These are phyloP conservation scores for Candida vaughaniae DNA, from an alignment of 805 yeast species.

Conservation along the genomic window DNA sequence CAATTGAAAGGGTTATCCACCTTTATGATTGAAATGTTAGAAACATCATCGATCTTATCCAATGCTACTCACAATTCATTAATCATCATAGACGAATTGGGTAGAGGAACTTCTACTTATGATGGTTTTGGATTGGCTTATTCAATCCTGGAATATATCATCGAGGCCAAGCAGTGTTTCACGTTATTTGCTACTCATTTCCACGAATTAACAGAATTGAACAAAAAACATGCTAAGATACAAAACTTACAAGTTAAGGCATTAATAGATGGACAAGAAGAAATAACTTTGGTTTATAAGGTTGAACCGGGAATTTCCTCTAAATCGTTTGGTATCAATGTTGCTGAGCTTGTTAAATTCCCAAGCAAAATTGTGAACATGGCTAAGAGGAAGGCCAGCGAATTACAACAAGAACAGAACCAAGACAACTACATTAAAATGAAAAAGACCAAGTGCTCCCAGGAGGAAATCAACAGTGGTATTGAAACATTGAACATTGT, in stretches of 20 bases:
- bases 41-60: conserved; percentile 82
- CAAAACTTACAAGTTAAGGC: conserved; percentile 91
- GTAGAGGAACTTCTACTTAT: conserved; percentile 86
- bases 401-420: conserved; percentile 62
- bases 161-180: conserved; percentile 68
- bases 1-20: conserved; percentile 96
- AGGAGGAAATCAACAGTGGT: conserved; percentile 55
- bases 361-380: conserved; percentile 86
- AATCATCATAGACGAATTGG: conserved; percentile 90
- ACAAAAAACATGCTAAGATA: conserved; percentile 62
- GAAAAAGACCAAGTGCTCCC: conserved; percentile 52
- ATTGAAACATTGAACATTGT: conserved; percentile 47
- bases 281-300: conserved; percentile 83
- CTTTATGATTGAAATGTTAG: conserved; percentile 89
- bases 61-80: conserved; percentile 77
- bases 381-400: conserved; percentile 94
- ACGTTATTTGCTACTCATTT: conserved; percentile 95
- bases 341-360: conserved; percentile 92
- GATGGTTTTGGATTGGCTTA: conserved; percentile 98
- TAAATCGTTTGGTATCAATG: conserved; percentile 96
- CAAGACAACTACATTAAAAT: conserved; percentile 41
- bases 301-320: conserved; percentile 97
- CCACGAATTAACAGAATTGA: conserved; percentile 86
- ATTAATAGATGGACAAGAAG: conserved; percentile 64
- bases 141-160: conserved; percentile 88